These are phyloP conservation scores for Aspergillus panamensis DNA, from an alignment of 495 filamentous ascomycete species.

Conservation along the genomic window DNA sequence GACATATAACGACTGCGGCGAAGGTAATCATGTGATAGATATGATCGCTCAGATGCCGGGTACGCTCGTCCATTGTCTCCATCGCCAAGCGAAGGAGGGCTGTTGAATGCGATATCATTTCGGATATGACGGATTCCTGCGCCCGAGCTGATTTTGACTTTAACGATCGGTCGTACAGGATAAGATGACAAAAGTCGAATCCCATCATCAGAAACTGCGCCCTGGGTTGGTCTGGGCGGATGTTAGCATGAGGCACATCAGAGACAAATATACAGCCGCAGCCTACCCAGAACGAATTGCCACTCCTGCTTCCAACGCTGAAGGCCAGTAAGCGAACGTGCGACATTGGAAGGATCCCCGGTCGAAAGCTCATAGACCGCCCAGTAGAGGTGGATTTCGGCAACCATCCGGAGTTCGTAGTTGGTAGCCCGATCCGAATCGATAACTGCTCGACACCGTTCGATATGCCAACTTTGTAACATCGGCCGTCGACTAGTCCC, in stretches of 20 bases:
- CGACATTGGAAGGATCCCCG: slow-evolving; percentile 28
- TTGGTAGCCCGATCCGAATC: slow-evolving; percentile 41
- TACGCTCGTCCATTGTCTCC: slow-evolving; percentile 45
- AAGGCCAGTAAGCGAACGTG: slow-evolving; percentile 31
- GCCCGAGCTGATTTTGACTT: slow-evolving; percentile 34
- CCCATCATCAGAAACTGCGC: slow-evolving; percentile 50
- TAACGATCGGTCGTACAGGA: slow-evolving; percentile 40
- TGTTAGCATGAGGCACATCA: background rate
- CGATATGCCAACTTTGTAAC: slow-evolving; percentile 37
- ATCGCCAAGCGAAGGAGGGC: slow-evolving; percentile 43
- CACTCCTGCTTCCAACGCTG: slow-evolving; percentile 41
- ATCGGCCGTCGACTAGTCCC: slow-evolving; percentile 41
- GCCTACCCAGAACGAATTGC: slow-evolving; percentile 39
- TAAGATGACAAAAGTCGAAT: slow-evolving; percentile 44
- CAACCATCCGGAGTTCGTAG: slow-evolving; percentile 46
- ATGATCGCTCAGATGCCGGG: slow-evolving; percentile 44
- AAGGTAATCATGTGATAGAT: slow-evolving; percentile 52
- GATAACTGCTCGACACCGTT: slow-evolving; percentile 33
- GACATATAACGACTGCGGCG: slow-evolving; percentile 41
- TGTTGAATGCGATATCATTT: slow-evolving; percentile 43
- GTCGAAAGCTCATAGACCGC: slow-evolving; percentile 37
- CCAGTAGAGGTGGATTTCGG: slow-evolving; percentile 45
- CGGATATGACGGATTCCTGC: slow-evolving; percentile 36
- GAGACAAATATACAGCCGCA: background rate
- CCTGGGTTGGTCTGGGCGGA: slow-evolving; percentile 37